Conservation (phyloP, 202 grass and related monocot species). For the Schoenoplectus triqueter region DNA sequence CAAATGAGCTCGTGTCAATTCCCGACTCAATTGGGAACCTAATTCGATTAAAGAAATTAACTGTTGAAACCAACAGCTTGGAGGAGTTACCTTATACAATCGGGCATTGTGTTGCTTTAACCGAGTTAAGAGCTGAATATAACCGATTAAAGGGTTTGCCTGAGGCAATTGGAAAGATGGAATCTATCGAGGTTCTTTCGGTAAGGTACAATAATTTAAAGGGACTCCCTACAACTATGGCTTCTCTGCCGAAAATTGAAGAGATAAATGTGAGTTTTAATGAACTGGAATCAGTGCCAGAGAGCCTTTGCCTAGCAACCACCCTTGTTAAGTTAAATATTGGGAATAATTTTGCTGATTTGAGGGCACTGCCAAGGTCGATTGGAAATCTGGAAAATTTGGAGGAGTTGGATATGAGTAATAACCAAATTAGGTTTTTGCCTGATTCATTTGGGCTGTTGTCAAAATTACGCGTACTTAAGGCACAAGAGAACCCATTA, state of each 20-base stretch:
- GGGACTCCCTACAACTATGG: slow-evolving; percentile 95
- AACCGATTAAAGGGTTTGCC: slow-evolving; percentile 90
- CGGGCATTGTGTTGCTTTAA: slow-evolving; percentile 73
- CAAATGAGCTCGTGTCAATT: slow-evolving; percentile 63
- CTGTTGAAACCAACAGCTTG: slow-evolving; percentile 74
- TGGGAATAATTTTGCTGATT: slow-evolving; percentile 89
- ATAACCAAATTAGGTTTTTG: slow-evolving; percentile 93
- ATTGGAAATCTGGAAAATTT: slow-evolving; percentile 98
- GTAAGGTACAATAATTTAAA: slow-evolving; percentile 94
- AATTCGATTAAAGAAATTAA: slow-evolving; percentile 69
- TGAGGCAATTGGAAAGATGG: slow-evolving; percentile 91
- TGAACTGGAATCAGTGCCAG: slow-evolving; percentile 84
- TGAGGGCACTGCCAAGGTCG: slow-evolving; percentile 73
- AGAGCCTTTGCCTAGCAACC: slow-evolving; percentile 88
- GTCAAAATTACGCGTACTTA: slow-evolving; percentile 64
- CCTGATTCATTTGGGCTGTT: slow-evolving; percentile 86
- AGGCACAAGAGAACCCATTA: slow-evolving; percentile 89
- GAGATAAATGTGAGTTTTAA: slow-evolving; percentile 95
- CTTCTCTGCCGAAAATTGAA: slow-evolving; percentile 83
- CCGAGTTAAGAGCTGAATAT: slow-evolving; percentile 73
- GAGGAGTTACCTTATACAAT: slow-evolving; percentile 96
- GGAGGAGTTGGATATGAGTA: slow-evolving; percentile 96
- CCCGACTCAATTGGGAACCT: slow-evolving; percentile 86
- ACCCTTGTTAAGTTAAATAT: slow-evolving; percentile 88
- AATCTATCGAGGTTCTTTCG: slow-evolving; percentile 75